A percentile compares a stretch with the other conserved stretches of the same genome.
These are phyloP conservation scores for Clarireedia homoeocarpa DNA, from an alignment of 2,329 filamentous ascomycete genomes.

Conservation along the genomic window DNA sequence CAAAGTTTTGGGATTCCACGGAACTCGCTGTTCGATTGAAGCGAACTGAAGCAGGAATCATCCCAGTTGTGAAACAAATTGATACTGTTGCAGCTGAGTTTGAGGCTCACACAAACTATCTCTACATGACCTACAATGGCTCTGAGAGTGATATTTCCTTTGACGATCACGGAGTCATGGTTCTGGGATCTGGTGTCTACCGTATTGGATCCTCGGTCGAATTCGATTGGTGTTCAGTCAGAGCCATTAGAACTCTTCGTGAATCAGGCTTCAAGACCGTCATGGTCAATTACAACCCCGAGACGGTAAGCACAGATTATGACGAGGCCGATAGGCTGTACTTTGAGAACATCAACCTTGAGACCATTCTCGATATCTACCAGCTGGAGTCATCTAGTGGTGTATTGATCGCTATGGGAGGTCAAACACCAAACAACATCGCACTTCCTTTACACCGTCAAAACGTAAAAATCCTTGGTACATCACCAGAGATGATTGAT, in stretches of 20 bases:
- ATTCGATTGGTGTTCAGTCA: conserved; percentile 98
- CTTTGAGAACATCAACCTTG: conserved; percentile 94
- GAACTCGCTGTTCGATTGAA: conserved; percentile 85
- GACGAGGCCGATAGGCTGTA: conserved; percentile 88
- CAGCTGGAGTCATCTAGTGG: conserved; percentile 80
- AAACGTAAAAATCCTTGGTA: conserved; percentile 84
- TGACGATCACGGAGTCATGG: conserved; percentile 81
- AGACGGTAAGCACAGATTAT: conserved; percentile 77
- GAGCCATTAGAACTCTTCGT: conserved; percentile 73
- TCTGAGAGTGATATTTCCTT: conserved; percentile 89
- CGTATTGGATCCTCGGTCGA: conserved; percentile 96
- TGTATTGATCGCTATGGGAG: conserved; percentile 91
- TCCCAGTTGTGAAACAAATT: conserved; percentile 96
- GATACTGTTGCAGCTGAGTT: conserved; percentile 97
- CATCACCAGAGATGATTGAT: conserved; percentile 89
- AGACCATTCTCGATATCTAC: conserved; percentile 98
- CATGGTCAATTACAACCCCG: conserved; percentile 70
- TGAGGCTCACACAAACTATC: conserved; percentile 86
- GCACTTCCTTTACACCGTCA: conserved; percentile 91
- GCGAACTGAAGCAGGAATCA: conserved; percentile 80
- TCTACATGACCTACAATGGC: conserved; percentile 98
- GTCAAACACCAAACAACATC: conserved; percentile 95
- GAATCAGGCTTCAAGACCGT: conserved; percentile 92
- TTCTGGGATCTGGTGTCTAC: conserved; percentile 93
- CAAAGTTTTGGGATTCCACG: conserved; percentile 70